Evolutionary conservation across 78 protist species (phyloP).

Genomic region (Trichosphaerium sp.): DNA sequence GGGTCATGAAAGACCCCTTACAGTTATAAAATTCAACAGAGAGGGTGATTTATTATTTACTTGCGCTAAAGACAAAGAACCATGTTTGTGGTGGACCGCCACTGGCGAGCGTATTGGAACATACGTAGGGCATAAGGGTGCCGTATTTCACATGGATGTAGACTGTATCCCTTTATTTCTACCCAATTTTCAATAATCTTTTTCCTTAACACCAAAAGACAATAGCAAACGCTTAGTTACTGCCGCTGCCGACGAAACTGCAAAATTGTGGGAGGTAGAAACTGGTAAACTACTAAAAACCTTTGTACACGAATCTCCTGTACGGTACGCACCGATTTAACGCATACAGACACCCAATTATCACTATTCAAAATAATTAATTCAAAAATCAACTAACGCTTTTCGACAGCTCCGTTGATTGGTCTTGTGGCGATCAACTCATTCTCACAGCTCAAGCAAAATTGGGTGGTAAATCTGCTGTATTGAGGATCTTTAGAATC

Average conservation of each 20-base stretch:
- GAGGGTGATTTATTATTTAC: conserved; percentile 92
- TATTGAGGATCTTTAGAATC: too few species aligned
- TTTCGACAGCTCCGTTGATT: too few species aligned
- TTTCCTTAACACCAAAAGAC: conserved; percentile 1
- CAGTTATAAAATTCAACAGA: conserved; percentile 73
- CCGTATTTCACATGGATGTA: conserved; percentile 69
- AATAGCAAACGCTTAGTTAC: conserved; percentile 39
- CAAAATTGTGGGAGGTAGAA: conserved; percentile 69
- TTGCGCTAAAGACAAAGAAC: conserved; percentile 49
- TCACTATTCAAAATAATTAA: too few species aligned
- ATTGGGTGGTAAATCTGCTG: too few species aligned
- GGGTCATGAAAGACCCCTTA: conserved; percentile 84
- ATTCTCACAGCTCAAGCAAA: too few species aligned
- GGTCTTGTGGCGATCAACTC: too few species aligned
- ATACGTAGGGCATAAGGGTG: conserved; percentile 68
- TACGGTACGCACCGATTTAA: too few species aligned
- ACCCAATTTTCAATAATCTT: background rate
- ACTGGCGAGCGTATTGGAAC: conserved; percentile 88
- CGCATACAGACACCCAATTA: too few species aligned
- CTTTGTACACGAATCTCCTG: conserved; percentile 15
- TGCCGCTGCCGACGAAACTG: conserved; percentile 58
- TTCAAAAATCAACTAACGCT: too few species aligned
- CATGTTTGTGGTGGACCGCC: conserved; percentile 64
- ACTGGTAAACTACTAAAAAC: conserved; percentile 48
- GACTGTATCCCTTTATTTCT: conserved; percentile 11